Percentiles rank a stretch among this genome's conserved stretches.
phyloP scores from a whole-genome alignment of 805 yeast species.

The Priceomyces medius region DNA sequence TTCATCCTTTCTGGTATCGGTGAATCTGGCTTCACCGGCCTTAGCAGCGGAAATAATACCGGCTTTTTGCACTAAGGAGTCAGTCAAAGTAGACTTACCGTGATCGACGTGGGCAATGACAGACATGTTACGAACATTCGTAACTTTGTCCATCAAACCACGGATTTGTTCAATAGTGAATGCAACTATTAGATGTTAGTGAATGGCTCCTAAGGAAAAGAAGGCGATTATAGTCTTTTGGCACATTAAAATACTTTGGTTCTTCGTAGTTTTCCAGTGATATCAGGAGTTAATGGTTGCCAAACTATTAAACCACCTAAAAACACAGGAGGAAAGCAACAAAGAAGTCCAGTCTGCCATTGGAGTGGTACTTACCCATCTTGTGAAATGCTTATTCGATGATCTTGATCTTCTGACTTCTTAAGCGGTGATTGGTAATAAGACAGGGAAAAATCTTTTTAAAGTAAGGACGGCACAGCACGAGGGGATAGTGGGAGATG shows the following conservation, averaged over 20 bases:
- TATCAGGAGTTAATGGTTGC: too few relatives aligned
- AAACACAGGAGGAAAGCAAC: background rate
- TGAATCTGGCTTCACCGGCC: slow-evolving; percentile 99
- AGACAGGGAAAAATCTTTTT: slow-evolving; percentile 14
- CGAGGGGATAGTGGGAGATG: slow-evolving; percentile 14
- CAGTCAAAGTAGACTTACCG: slow-evolving; percentile 99
- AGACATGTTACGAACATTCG: slow-evolving; percentile 99
- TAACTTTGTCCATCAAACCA: slow-evolving; percentile 98
- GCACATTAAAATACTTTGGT: too few relatives aligned
- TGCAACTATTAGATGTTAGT: slow-evolving; percentile 34
- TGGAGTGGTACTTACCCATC: slow-evolving; percentile 36
- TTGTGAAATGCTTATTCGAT: slow-evolving; percentile 24
- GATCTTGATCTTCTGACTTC: slow-evolving; percentile 21
- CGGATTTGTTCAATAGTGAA: slow-evolving; percentile 82
- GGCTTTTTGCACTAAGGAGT: slow-evolving; percentile 97
- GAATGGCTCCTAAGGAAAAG: background rate
- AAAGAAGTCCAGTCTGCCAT: background rate
- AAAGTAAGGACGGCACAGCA: slow-evolving; percentile 11
- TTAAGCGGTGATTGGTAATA: slow-evolving; percentile 9
- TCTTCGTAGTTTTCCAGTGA: too few relatives aligned
- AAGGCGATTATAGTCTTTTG: too few relatives aligned
- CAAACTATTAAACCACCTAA: too few relatives aligned
- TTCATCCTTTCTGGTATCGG: slow-evolving; percentile 99
- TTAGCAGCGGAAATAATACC: slow-evolving; percentile 99
- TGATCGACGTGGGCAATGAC: slow-evolving; percentile 99